Base-by-base conservation (phyloP, 257 asterid species). In the Gardenia jasminoides region DNA sequence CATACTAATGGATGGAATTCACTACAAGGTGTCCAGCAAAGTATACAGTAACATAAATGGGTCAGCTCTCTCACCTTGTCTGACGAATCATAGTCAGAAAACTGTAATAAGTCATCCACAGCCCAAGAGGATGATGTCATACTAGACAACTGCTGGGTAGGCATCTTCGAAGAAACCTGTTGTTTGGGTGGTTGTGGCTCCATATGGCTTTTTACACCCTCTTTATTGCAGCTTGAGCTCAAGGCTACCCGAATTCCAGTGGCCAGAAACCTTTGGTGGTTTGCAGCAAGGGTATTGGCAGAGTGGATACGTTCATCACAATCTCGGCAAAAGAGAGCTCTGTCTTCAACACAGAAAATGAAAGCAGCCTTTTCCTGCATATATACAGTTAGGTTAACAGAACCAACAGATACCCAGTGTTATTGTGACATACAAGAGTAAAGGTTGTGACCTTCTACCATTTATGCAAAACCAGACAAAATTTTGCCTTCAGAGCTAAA, bases 281-380 rank as follows among this genome's bases (percentile, higher is more conserved):
- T 91, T 0, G 97, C 97, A 61, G 99, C 91, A 7, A 77, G 96
- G 73, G 85, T 83, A 76, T 85, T 92, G 79, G 97, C 93, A 16
- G 97, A 85, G 80, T 95, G 99, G 78, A 95, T 95, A 4, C 94
- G 87, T 81, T 91, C 97, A 22, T 95, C 99, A 44, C 99, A 95
- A 77, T 87, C 96, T 87, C 88, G 93, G 86, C 99, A 95, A 76
- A 92, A 91, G 76, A 95, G 92, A 47, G 98, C 99, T 86, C 99
- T 86, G 83, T 95, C 99, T 88, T 95, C 99, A 17, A 95, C 98
- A 54, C 99, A 95, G 92, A 95, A 95, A 64, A 95, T 95, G 88
- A 95, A 95, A 4, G 99, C 98, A 39, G 97, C 85, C 82, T 89
- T 93, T 67, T 92, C 97, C 99, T 94, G 79, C 13, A 56, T 5